Percentiles rank a stretch among this genome's conserved stretches.
Evolutionary conservation across 2,329 filamentous ascomycete species (phyloP).

Genomic region (Neonectria punicea): DNA sequence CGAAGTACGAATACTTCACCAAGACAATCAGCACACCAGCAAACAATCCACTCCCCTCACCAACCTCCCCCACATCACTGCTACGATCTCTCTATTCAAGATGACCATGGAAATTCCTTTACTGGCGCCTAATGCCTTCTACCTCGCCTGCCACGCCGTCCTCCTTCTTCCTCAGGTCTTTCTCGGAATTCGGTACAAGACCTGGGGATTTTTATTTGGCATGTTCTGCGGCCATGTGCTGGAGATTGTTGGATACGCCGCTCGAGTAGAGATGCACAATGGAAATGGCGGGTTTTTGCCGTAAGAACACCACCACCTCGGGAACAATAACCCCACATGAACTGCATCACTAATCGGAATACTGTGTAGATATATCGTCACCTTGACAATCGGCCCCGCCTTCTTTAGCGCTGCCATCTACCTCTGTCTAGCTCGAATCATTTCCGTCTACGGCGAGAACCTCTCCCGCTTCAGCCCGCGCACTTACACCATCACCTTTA

Average conservation of each 20-base stretch:
- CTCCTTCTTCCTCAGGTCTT: conserved; percentile 54
- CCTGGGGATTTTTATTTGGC: conserved; percentile 53
- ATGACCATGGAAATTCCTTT: conserved; percentile 32
- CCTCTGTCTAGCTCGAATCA: conserved; percentile 63
- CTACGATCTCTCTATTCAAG: not conserved
- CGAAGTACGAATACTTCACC: not conserved
- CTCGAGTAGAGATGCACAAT: conserved; percentile 66
- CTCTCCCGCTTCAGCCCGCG: conserved; percentile 46
- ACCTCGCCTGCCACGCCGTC: conserved; percentile 54
- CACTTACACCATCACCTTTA: conserved; percentile 51
- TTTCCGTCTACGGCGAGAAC: conserved; percentile 55
- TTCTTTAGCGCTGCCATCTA: conserved; percentile 73
- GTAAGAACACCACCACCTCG: conserved; percentile 48
- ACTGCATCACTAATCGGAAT: not conserved
- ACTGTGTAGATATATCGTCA: conserved; percentile 47
- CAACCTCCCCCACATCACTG: not conserved
- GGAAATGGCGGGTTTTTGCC: conserved; percentile 63
- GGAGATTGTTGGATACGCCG: conserved; percentile 69
- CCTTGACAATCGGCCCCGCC: conserved; percentile 70
- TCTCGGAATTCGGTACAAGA: conserved; percentile 52
- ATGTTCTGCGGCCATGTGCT: conserved; percentile 63
- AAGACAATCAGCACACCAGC: not conserved
- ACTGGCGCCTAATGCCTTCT: conserved; percentile 41
- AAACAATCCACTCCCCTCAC: not conserved
- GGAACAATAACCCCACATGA: not conserved